phyloP scores from a whole-genome alignment of 129 eudicot genomes.

The Tagetes patula region DNA sequence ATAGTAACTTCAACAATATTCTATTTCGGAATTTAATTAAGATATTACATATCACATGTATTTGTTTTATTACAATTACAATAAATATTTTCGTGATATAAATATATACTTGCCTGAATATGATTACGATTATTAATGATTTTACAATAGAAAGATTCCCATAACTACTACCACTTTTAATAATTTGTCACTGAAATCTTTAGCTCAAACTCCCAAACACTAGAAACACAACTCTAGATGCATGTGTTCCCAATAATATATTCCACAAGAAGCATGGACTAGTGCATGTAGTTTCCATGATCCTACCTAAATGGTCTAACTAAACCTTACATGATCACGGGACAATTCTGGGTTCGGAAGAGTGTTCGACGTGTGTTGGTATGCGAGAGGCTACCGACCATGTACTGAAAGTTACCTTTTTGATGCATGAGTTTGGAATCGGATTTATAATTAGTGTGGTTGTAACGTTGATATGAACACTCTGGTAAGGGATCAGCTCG shows the following conservation, averaged over 20 bases:
- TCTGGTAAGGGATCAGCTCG: no score
- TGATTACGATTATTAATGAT: not conserved
- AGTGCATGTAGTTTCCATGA: conserved; percentile 19
- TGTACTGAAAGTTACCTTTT: no score
- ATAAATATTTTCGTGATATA: not conserved
- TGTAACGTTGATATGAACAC: no score
- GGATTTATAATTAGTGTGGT: no score
- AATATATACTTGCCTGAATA: not conserved
- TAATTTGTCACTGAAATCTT: conserved; percentile 28
- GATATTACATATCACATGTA: not conserved
- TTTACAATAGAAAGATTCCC: not conserved
- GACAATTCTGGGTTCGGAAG: no score
- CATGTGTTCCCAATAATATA: conserved; percentile 33
- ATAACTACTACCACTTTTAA: conserved; percentile 29
- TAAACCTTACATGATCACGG: no score
- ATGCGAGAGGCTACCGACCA: no score
- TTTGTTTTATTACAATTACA: no score
- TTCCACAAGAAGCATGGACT: conserved; percentile 18
- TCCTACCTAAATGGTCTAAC: not conserved
- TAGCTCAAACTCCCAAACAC: conserved; percentile 24
- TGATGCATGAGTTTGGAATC: no score
- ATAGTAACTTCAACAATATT: no score
- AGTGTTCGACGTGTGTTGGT: no score
- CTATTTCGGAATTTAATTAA: no score
- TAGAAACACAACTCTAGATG: conserved; percentile 26